Percentiles rank a stretch among this genome's conserved stretches.
Evolutionary conservation across 83 land plant genomes (phyloP).

Genomic region (Larix sibirica): DNA sequence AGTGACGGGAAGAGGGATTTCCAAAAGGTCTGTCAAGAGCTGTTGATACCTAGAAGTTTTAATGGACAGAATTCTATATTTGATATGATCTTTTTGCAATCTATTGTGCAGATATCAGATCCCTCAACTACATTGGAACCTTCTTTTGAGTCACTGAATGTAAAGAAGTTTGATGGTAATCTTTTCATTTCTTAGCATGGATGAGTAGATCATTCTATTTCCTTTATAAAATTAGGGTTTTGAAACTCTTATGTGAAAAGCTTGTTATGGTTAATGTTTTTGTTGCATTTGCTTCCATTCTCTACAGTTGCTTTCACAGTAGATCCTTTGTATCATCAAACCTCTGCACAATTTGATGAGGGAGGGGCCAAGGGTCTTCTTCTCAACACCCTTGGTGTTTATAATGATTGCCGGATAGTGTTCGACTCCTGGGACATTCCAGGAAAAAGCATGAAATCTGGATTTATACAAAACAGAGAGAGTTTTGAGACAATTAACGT

Average conservation of each 20-base stretch:
- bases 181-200: not conserved
- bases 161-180: slow-evolving; percentile 96
- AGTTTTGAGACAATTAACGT: slow-evolving; percentile 54
- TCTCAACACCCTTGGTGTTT: slow-evolving; percentile 84
- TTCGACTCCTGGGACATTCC: slow-evolving; percentile 93
- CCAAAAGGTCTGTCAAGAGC: not conserved
- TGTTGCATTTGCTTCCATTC: not conserved
- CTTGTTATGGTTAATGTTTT: not conserved
- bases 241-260: not conserved
- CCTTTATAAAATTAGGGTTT: not conserved
- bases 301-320: slow-evolving; percentile 88
- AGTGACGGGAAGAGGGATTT: slow-evolving; percentile 42
- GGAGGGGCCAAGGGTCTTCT: slow-evolving; percentile 99
- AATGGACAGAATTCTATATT: not conserved
- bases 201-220: not conserved
- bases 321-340: slow-evolving; percentile 98
- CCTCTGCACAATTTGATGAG: slow-evolving; percentile 99
- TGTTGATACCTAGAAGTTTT: not conserved
- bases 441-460: slow-evolving; percentile 48
- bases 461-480: slow-evolving; percentile 2
- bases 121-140: slow-evolving; percentile 78
- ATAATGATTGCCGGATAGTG: slow-evolving; percentile 78
- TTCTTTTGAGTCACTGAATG: slow-evolving; percentile 87
- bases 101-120: slow-evolving; percentile 53
- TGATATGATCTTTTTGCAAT: not conserved